A percentile compares a stretch with the other conserved stretches of the same genome.
These are phyloP conservation scores for Brassica napus DNA, from an alignment of 345 rosid species.

Conservation along the genomic window DNA sequence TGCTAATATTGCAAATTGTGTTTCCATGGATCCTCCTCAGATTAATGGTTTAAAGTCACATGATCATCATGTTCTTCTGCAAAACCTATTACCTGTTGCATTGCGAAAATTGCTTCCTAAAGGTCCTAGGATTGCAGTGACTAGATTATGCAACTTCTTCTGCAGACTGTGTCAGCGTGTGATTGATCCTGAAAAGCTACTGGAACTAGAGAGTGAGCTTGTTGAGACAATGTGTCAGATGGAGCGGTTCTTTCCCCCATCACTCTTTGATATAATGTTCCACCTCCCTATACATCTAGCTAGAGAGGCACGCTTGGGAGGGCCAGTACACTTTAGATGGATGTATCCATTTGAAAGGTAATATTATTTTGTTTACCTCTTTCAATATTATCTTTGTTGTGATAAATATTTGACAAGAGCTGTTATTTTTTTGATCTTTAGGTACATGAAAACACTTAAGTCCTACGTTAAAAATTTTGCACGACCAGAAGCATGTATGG, in stretches of 20 bases:
- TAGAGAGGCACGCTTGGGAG: neutral
- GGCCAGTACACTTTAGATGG: neutral
- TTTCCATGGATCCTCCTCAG: too few species aligned
- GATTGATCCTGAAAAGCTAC: neutral
- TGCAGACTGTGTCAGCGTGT: neutral
- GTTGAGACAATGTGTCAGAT: neutral
- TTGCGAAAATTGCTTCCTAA: neutral
- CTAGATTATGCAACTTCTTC: neutral
- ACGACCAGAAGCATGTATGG: neutral
- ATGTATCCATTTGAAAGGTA: neutral
- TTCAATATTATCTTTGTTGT: neutral
- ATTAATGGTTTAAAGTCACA: too few species aligned
- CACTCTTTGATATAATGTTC: neutral
- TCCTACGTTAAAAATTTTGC: neutral
- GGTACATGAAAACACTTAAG: neutral
- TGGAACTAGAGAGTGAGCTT: neutral
- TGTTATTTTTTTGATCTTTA: neutral
- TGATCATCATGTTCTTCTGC: neutral
- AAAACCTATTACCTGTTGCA: neutral
- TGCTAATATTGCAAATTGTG: too few species aligned
- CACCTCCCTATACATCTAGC: neutral
- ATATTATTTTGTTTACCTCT: neutral
- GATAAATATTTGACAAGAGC: neutral
- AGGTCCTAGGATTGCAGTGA: neutral
- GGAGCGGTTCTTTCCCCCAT: slow-evolving; percentile 6